Evolutionary conservation across 129 eudicot genomes (phyloP).

Genomic region (Calendula officinalis): DNA sequence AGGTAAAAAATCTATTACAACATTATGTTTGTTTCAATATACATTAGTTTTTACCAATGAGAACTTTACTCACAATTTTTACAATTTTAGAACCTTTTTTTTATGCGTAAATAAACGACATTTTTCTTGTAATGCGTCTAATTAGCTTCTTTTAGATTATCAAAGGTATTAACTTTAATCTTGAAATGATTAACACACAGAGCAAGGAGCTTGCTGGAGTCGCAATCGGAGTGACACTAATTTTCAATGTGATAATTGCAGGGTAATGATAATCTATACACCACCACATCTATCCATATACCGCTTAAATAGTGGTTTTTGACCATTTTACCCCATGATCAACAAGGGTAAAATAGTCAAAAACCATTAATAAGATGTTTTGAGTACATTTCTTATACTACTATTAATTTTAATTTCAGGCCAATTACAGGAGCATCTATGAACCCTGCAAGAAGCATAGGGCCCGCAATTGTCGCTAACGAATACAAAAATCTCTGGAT

Average conservation of each 20-base stretch:
- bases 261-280: slow-evolving; percentile 29
- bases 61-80: no score
- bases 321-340: no score
- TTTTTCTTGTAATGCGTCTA: neutral
- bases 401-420: slow-evolving; percentile 40
- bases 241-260: slow-evolving; percentile 46
- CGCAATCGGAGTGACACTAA: slow-evolving; percentile 53
- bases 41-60: no score
- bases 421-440: slow-evolving; percentile 67
- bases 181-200: slow-evolving; percentile 30
- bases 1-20: no score
- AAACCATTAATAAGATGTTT: no score
- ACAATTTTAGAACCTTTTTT: no score
- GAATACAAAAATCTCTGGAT: slow-evolving; percentile 52
- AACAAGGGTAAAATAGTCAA: no score
- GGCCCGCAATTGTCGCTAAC: slow-evolving; percentile 57
- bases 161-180: slow-evolving; percentile 13
- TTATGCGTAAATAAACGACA: neutral
- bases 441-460: slow-evolving; percentile 78
- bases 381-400: neutral
- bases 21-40: no score
- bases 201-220: slow-evolving; percentile 53
- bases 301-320: no score
- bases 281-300: neutral
- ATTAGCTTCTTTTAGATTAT: no score